A percentile compares a stretch with the other conserved stretches of the same genome.
Conservation (phyloP, 257 asterid genomes). For the Primulina eburnea region DNA sequence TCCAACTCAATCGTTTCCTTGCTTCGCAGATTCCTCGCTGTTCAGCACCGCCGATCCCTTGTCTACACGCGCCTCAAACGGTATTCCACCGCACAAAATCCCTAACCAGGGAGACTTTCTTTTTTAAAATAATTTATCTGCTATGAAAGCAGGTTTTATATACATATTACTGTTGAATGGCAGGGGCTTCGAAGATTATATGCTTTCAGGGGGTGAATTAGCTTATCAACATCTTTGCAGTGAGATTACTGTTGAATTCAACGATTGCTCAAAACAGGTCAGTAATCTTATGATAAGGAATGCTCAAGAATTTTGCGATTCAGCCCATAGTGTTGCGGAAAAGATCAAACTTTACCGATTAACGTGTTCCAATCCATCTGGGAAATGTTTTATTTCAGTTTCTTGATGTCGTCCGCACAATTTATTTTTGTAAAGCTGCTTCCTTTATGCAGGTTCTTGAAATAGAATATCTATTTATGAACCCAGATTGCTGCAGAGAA, state of each 20-base stretch:
- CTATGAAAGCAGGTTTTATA: not conserved
- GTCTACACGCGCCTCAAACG: slow-evolving; percentile 85
- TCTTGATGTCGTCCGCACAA: not conserved
- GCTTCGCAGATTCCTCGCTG: slow-evolving; percentile 67
- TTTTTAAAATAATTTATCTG: not conserved
- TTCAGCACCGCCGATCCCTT: slow-evolving; percentile 85
- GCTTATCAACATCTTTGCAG: slow-evolving; percentile 89
- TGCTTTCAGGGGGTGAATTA: slow-evolving; percentile 73
- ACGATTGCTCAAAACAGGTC: slow-evolving; percentile 88
- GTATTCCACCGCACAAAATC: slow-evolving; percentile 26
- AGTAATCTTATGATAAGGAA: slow-evolving; percentile 21
- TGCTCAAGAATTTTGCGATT: not conserved
- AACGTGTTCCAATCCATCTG: not conserved
- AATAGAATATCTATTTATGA: slow-evolving; percentile 63
- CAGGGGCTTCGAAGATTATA: slow-evolving; percentile 84
- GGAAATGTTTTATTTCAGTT: slow-evolving; percentile 1
- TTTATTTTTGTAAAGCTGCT: slow-evolving; percentile 10
- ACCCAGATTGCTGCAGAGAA: slow-evolving; percentile 69
- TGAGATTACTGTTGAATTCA: slow-evolving; percentile 78
- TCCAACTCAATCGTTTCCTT: slow-evolving; percentile 32
- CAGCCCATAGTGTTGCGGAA: not conserved
- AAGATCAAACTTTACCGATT: not conserved
- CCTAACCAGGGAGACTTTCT: no score
- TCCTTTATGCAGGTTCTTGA: slow-evolving; percentile 63
- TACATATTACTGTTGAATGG: slow-evolving; percentile 19